Conservation (phyloP, 2,329 filamentous ascomycete genomes). For the Aphanoascus verrucosus region DNA sequence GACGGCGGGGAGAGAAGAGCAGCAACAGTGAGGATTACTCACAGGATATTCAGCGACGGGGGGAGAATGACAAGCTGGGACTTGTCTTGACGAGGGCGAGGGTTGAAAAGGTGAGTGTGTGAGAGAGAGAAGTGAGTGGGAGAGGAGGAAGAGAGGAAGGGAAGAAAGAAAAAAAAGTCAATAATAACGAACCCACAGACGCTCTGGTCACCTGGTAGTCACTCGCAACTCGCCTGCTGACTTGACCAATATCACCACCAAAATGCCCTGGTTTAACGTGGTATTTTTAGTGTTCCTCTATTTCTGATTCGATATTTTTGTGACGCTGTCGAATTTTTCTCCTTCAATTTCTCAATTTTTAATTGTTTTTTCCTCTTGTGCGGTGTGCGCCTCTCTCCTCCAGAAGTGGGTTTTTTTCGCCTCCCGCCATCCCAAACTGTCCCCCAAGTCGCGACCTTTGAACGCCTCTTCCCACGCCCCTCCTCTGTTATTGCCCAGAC, state of each 20-base stretch:
- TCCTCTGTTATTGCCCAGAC: background rate
- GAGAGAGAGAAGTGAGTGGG: background rate
- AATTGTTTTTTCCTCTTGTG: background rate
- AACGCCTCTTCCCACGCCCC: background rate
- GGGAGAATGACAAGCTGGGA: too few species aligned
- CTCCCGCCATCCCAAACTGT: constrained; percentile 2
- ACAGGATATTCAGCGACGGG: too few species aligned
- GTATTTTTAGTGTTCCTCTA: background rate
- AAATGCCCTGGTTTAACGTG: too few species aligned
- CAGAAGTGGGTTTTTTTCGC: constrained; percentile 1
- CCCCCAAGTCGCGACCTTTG: background rate
- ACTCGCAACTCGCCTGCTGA: background rate
- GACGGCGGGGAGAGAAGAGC: background rate
- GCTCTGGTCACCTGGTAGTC: background rate
- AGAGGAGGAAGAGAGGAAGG: constrained; percentile 3
- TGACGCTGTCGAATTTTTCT: too few species aligned
- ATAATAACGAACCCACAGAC: background rate
- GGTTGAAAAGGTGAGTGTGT: background rate
- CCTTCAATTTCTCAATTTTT: too few species aligned
- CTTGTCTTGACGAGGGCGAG: too few species aligned
- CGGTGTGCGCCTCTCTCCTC: background rate
- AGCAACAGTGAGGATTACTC: background rate
- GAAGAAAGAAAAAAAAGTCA: constrained; percentile 1
- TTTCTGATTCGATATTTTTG: background rate
- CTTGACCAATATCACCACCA: too few species aligned